Base-by-base conservation (phyloP, 169 alveolate species). In the Plasmodium ovale region DNA sequence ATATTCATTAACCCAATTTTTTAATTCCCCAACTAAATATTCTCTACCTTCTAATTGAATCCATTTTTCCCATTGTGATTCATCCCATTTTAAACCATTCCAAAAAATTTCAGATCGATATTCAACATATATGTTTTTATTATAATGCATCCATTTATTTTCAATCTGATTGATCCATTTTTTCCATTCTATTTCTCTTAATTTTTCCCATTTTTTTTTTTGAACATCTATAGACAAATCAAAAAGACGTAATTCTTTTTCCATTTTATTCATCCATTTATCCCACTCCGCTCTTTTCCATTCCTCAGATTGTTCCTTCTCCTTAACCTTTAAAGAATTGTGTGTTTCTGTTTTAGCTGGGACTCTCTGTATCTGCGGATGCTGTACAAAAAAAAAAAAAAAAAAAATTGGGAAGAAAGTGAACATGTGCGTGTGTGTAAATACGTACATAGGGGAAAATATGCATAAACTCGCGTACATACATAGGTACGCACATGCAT, bases 241-340 rank as follows among this genome's bases (percentile, higher is more conserved):
- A 14, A 58, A 58, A 29, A 3, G 68, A 29, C 4, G 12, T 58
- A n/a, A n/a, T n/a, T n/a, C n/a, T n/a, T n/a, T n/a, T n/a, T n/a
- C 68, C 68, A 29, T 29, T 10, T 58, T 58, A n/a, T 58, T 58
- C 33, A 58, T 58, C 68, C 68, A 58, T 29, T 58, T 29, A 23
- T 58, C 19, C 23, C 68, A 58, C 23, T 58, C 68, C 1, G n/a
- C 19, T 58, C n/a, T 58, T 58, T 58, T 58, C 68, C 68, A 58
- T 58, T 10, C 3, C 19, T 58, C 68, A 3, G 68, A 14, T 3
- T n/a, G n/a, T 29, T 58, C n/a, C 19, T 58, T 14, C 3, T 58
- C 25, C 68, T 58, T 39, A 39, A 39, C 5, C 5, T 6, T 58
- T 58, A 29, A 29, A 29, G 68, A 29, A 29, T 1, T 29, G 12